Percentiles rank a stretch among this genome's conserved stretches.
These are phyloP conservation scores for Ceratocystis papillata DNA, from an alignment of 2,329 filamentous ascomycete species.

Conservation along the genomic window DNA sequence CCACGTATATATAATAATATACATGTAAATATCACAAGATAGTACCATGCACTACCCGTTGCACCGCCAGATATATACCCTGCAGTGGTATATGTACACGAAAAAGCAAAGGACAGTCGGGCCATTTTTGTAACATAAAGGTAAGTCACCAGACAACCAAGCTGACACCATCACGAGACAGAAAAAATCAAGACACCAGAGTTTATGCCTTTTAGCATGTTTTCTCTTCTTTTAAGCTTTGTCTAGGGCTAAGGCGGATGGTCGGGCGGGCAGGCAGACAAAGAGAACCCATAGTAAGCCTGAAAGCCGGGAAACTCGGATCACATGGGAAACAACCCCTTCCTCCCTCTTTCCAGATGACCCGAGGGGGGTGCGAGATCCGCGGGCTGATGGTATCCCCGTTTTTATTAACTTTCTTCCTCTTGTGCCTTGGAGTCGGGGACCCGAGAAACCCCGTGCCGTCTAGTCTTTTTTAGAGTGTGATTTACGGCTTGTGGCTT, in stretches of 20 bases:
- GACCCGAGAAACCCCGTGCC: neutral
- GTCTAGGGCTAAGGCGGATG: neutral
- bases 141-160: neutral
- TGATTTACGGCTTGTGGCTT: neutral
- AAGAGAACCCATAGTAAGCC: neutral
- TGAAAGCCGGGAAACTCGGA: neutral
- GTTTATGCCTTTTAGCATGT: neutral
- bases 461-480: neutral
- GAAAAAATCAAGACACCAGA: neutral
- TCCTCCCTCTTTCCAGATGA: neutral
- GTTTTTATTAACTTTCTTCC: neutral
- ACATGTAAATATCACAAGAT: neutral
- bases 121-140: neutral
- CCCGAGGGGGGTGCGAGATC: neutral
- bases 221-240: neutral
- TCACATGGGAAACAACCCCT: neutral
- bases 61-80: too few species aligned
- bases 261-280: neutral
- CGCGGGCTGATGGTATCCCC: too few species aligned
- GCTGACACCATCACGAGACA: neutral
- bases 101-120: too few species aligned
- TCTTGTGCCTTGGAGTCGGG: neutral
- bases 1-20: neutral
- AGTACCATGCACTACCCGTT: too few species aligned
- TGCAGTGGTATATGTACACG: too few species aligned